Evolutionary conservation across 2,329 filamentous ascomycete genomes (phyloP).

Genomic region (Nothophaeocryptopus gaeumannii): DNA sequence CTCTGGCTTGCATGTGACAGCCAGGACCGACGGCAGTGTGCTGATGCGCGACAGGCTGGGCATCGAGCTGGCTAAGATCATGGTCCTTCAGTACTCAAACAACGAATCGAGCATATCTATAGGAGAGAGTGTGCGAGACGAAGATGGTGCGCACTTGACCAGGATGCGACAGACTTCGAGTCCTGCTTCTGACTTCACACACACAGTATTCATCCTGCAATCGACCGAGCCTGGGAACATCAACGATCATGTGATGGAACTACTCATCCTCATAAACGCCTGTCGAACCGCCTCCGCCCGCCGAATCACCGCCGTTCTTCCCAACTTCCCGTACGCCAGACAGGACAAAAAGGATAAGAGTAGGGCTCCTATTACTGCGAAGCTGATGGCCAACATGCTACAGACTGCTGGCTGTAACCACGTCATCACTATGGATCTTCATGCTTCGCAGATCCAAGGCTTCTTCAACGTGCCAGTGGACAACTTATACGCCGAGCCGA

Average conservation of each 20-base stretch:
- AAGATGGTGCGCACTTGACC: constrained; percentile 64
- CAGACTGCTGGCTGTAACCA: constrained; percentile 91
- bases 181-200: too few species aligned
- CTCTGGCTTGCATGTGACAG: constrained; percentile 9
- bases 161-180: constrained; percentile 4
- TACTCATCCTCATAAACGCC: constrained; percentile 96
- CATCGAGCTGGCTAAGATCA: constrained; percentile 73
- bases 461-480: constrained; percentile 85
- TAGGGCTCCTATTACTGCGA: constrained; percentile 92
- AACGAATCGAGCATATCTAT: constrained; percentile 89
- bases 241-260: constrained; percentile 97
- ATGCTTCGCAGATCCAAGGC: constrained; percentile 89
- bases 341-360: constrained; percentile 98
- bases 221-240: constrained; percentile 93
- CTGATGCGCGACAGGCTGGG: constrained; percentile 56
- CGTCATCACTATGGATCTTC: constrained; percentile 94
- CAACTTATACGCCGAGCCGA: constrained; percentile 90
- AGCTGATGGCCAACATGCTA: constrained; percentile 95
- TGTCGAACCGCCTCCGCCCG: constrained; percentile 82
- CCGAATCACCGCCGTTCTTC: constrained; percentile 90
- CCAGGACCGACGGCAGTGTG: not conserved
- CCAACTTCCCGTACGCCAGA: constrained; percentile 93
- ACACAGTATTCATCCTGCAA: constrained; percentile 85
- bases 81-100: constrained; percentile 81
- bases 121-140: constrained; percentile 91